Percentiles rank a stretch among this genome's conserved stretches.
phyloP scores from a whole-genome alignment of 1,284 basidiomycete species.

The Heterobasidion annosum region DNA sequence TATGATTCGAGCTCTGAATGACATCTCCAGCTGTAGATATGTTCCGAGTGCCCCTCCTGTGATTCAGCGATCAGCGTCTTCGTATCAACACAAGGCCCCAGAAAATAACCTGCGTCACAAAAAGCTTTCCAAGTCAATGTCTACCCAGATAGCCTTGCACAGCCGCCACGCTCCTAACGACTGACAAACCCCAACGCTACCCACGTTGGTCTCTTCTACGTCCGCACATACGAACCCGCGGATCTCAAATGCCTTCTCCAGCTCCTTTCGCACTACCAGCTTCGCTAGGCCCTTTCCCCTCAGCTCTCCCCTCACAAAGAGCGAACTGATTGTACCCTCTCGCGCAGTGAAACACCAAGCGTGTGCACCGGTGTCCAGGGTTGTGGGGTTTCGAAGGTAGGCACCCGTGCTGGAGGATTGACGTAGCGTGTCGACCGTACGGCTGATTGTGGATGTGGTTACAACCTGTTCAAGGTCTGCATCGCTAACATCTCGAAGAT shows the following conservation, averaged over 20 bases:
- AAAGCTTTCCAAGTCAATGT: slow-evolving; percentile 1
- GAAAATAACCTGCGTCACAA: not conserved
- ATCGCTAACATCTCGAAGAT: not conserved
- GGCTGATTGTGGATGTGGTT: slow-evolving; percentile 1
- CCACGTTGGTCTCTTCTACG: not conserved
- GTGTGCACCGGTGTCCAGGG: not conserved
- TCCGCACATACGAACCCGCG: slow-evolving; percentile 1
- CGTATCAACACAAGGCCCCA: not conserved
- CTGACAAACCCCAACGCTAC: slow-evolving; percentile 2
- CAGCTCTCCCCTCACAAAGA: slow-evolving; percentile 6
- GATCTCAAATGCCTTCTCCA: slow-evolving; percentile 2
- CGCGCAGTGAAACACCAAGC: slow-evolving; percentile 8
- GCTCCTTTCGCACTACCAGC: slow-evolving; percentile 4
- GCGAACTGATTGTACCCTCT: slow-evolving; percentile 5
- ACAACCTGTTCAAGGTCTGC: slow-evolving; percentile 7
- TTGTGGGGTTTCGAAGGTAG: not conserved
- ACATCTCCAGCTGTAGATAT: too few relatives aligned
- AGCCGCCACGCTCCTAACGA: slow-evolving; percentile 4
- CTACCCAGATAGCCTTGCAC: slow-evolving; percentile 5
- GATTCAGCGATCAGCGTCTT: not conserved
- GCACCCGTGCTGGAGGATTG: slow-evolving; percentile 5
- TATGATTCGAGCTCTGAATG: too few relatives aligned
- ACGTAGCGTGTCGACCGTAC: not conserved
- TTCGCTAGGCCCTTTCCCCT: slow-evolving; percentile 4
- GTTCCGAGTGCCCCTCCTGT: not conserved